Conservation (phyloP, 768 basidiomycete genomes). For the Macrolepiota albuminosa region DNA sequence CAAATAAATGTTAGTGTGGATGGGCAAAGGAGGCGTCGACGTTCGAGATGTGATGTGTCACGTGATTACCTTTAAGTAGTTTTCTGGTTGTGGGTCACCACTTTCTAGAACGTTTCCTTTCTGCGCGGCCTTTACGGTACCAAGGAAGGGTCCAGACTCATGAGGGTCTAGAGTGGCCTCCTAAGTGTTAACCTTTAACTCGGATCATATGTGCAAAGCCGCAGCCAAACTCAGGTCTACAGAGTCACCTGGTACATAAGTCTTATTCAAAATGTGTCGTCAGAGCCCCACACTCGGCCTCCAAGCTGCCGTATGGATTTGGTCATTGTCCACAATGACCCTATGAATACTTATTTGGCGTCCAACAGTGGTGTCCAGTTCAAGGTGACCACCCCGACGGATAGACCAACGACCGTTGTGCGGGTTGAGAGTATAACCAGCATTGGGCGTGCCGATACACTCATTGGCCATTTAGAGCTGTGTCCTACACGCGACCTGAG, state of each 20-base stretch:
- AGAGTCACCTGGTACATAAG: background rate
- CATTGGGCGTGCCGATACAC: conserved; percentile 25
- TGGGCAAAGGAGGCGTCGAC: background rate
- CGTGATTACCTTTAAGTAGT: background rate
- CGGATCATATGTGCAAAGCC: background rate
- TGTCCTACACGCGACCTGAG: conserved; percentile 17
- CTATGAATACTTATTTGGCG: conserved; percentile 29
- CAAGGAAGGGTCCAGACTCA: background rate
- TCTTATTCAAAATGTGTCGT: background rate
- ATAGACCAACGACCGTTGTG: conserved; percentile 22
- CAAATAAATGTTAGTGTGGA: background rate
- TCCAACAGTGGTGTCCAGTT: conserved; percentile 30
- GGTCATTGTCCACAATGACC: conserved; percentile 34
- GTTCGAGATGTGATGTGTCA: background rate
- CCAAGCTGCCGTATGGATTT: conserved; percentile 22
- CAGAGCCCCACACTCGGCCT: background rate
- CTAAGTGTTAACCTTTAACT: background rate
- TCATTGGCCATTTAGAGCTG: conserved; percentile 27
- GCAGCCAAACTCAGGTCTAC: background rate
- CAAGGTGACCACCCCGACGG: conserved; percentile 25
- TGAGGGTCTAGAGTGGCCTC: background rate
- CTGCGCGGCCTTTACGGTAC: background rate
- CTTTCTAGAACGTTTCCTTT: background rate
- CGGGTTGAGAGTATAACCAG: conserved; percentile 23
- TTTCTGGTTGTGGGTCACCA: no score